These are phyloP conservation scores for Geoglossum glabrum DNA, from an alignment of 495 filamentous ascomycete genomes.

Conservation along the genomic window DNA sequence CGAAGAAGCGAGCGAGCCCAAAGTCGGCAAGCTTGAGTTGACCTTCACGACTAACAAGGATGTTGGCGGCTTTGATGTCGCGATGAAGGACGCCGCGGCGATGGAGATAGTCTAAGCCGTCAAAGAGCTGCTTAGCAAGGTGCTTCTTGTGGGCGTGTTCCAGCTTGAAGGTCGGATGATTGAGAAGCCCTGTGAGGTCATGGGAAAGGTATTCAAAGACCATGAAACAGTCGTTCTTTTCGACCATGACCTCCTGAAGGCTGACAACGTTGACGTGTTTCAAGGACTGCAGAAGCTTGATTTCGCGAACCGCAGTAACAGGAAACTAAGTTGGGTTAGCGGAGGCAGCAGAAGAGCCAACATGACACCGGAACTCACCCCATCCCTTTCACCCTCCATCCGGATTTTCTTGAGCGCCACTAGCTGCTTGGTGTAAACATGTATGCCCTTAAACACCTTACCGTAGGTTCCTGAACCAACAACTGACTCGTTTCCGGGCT, in stretches of 20 bases:
- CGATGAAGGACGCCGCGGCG: constrained; percentile 84
- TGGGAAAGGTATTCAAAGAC: constrained; percentile 98
- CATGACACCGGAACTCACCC: constrained; percentile 20
- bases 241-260: constrained; percentile 89
- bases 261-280: constrained; percentile 80
- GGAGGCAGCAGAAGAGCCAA: neutral
- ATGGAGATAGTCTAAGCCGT: constrained; percentile 87
- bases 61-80: constrained; percentile 54
- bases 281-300: constrained; percentile 89
- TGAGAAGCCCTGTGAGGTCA: constrained; percentile 71
- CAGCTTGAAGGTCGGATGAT: constrained; percentile 82
- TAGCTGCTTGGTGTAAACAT: constrained; percentile 77
- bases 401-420: constrained; percentile 87
- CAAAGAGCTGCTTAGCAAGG: constrained; percentile 81
- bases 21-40: constrained; percentile 91
- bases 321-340: constrained; percentile 40
- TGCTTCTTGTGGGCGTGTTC: constrained; percentile 82
- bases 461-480: constrained; percentile 88
- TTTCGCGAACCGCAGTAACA: constrained; percentile 88
- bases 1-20: constrained; percentile 90
- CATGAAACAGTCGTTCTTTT: constrained; percentile 98
- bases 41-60: constrained; percentile 74
- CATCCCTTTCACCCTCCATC: constrained; percentile 94
- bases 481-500: constrained; percentile 86
- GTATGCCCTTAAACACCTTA: constrained; percentile 95